A percentile compares a stretch with the other conserved stretches of the same genome.
These are phyloP conservation scores for Alternaria atra DNA, from an alignment of 2,329 filamentous ascomycete genomes.

Conservation along the genomic window DNA sequence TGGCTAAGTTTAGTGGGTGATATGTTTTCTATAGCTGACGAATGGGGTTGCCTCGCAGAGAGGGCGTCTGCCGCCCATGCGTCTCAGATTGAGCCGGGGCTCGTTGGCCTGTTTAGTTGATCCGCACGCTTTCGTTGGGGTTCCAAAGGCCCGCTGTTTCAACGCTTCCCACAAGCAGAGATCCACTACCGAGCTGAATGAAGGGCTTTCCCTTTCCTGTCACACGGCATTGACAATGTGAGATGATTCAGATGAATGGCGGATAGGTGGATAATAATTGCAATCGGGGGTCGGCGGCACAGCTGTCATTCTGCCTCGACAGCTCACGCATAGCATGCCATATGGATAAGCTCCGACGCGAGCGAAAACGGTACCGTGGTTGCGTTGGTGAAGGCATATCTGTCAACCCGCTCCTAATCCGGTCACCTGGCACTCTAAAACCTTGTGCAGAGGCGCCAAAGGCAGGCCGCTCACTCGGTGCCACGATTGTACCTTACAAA, in stretches of 20 bases:
- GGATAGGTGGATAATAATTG: background rate
- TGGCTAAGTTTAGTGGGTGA: constrained; percentile 25
- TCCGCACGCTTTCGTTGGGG: constrained; percentile 22
- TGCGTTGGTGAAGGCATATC: constrained; percentile 10
- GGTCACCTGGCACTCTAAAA: constrained; percentile 6
- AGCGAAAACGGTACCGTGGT: constrained; percentile 15
- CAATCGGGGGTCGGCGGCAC: constrained; percentile 9
- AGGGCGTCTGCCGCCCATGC: constrained; percentile 28
- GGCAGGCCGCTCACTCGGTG: constrained; percentile 15
- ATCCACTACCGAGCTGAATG: constrained; percentile 20
- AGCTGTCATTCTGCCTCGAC: background rate
- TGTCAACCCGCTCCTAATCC: constrained; percentile 12
- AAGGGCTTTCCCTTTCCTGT: constrained; percentile 11
- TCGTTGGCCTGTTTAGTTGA: constrained; percentile 22
- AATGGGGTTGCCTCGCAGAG: constrained; percentile 24
- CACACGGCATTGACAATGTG: constrained; percentile 26
- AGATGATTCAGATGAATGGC: constrained; percentile 17
- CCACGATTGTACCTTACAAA: constrained; percentile 18
- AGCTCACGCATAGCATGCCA: constrained; percentile 1
- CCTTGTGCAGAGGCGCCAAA: constrained; percentile 10
- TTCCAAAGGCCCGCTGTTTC: constrained; percentile 30
- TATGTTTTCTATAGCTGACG: constrained; percentile 26
- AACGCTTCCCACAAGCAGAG: constrained; percentile 22
- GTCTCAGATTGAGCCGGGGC: constrained; percentile 38
- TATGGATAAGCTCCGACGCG: constrained; percentile 13